phyloP scores from a whole-genome alignment of 352 stramenopile species.

The Achlya hypogyna region DNA sequence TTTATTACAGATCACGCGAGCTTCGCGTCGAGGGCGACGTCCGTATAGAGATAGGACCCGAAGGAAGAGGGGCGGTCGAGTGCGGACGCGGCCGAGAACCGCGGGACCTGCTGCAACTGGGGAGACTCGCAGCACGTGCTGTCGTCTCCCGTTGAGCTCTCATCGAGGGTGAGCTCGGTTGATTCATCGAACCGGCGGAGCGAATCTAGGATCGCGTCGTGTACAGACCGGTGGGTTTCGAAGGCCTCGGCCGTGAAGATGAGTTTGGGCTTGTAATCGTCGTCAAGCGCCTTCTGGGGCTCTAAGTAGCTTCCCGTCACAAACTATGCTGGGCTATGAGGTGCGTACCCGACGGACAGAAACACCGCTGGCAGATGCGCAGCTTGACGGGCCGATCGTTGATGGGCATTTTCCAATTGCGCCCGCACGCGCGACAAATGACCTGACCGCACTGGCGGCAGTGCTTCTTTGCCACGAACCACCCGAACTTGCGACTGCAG shows the following conservation, averaged over 20 bases:
- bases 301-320: neutral
- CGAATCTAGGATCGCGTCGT: neutral
- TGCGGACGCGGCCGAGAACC: neutral
- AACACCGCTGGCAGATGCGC: neutral
- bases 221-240: neutral
- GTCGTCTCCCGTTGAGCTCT: neutral
- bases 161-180: neutral
- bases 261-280: neutral
- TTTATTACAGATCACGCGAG: neutral
- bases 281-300: neutral
- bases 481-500: slow-evolving; percentile 38
- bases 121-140: neutral
- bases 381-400: neutral
- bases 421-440: neutral
- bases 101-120: neutral
- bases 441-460: slow-evolving; percentile 52
- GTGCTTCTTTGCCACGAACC: slow-evolving; percentile 48
- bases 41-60: neutral
- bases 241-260: neutral
- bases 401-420: neutral
- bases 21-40: neutral
- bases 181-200: neutral
- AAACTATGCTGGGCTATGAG: neutral
- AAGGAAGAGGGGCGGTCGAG: neutral
- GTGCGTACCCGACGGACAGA: neutral